Conservation (phyloP, 2,329 filamentous ascomycete genomes). For the Verticillium tricorpus region DNA sequence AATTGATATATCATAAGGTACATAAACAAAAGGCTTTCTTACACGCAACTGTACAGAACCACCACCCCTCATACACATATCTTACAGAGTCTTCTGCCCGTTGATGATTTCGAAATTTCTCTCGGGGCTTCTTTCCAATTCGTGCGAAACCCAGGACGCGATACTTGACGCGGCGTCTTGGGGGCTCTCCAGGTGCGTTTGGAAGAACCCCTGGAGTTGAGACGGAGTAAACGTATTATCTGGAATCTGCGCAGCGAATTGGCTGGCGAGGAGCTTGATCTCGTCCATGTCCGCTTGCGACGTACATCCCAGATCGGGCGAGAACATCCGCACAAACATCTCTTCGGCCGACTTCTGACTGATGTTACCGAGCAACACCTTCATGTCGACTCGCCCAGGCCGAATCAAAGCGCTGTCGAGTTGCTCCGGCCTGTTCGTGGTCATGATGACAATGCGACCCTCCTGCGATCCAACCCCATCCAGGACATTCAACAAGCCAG, state of each 20-base stretch:
- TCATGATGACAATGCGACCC: conserved; percentile 70
- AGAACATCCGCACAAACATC: conserved; percentile 44
- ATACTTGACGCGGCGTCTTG: conserved; percentile 28
- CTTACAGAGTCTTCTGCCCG: background rate
- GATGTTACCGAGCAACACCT: conserved; percentile 51
- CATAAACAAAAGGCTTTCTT: background rate
- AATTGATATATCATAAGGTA: background rate
- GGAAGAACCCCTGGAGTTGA: conserved; percentile 44
- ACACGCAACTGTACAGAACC: background rate
- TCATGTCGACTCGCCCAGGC: conserved; percentile 63
- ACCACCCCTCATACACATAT: background rate
- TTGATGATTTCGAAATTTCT: conserved; percentile 24
- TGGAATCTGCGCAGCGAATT: conserved; percentile 51
- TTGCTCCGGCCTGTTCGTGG: conserved; percentile 61
- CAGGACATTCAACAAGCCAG: conserved; percentile 64
- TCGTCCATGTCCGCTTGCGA: conserved; percentile 20
- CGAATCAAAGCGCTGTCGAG: conserved; percentile 61
- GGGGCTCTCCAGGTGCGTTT: conserved; percentile 36
- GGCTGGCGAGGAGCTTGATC: conserved; percentile 40
- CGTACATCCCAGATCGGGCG: conserved; percentile 24
- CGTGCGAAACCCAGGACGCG: conserved; percentile 29
- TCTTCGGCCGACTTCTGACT: conserved; percentile 35
- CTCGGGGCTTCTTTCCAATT: conserved; percentile 21
- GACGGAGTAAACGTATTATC: conserved; percentile 43
- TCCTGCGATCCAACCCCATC: conserved; percentile 67